Base-by-base conservation (phyloP, 345 rosid species). In the Lagerstroemia speciosa region DNA sequence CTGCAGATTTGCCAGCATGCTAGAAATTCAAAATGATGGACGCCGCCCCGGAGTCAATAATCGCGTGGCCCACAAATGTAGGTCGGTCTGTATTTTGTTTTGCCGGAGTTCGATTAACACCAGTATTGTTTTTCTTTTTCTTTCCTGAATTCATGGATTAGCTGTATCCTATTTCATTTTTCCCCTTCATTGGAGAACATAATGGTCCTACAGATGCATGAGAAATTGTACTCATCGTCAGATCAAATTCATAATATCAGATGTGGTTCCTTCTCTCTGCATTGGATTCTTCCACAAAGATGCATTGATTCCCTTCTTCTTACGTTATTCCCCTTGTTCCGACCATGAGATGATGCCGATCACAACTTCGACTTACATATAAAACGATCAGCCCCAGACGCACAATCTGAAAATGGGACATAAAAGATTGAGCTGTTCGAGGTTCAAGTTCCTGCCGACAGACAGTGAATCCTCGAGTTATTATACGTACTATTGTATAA, bases 1-100 rank as follows among this genome's bases (percentile, higher is more conserved):
- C 98, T 1, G 71, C 9, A 15, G 98, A 93, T 87, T 72, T 79
- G n/a, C 96, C 97, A 41, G 3, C 73, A 24, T 90, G 98, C 65
- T 93, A 79, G 65, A 22, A 20, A 33, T 55, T 11, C n/a, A n/a
- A 8, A 60, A 57, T 16, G 8, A 10, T 14, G 72, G 41, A 60
- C 24, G 31, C 65, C 65, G 37, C 6, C 40, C 64, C 64, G 43
- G 4, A 53, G 32, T 22, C 27, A 20, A 45, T 62, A 62, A 43
- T 75, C 69, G 33, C 37, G 33, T 67, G 58, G 64, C 65, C 75
- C 62, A 36, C 50, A 72, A n/a, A 67, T 19, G 62, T 36, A 72
- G 75, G 68, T 26, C 32, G 22, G 7, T 32, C n/a, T n/a, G 46
- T 69, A 41, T 16, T 72, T 37, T 68, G 74, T 16, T 24, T 67